Conservation (phyloP, 2,329 filamentous ascomycete species). For the Trichoderma cornu-damae region DNA sequence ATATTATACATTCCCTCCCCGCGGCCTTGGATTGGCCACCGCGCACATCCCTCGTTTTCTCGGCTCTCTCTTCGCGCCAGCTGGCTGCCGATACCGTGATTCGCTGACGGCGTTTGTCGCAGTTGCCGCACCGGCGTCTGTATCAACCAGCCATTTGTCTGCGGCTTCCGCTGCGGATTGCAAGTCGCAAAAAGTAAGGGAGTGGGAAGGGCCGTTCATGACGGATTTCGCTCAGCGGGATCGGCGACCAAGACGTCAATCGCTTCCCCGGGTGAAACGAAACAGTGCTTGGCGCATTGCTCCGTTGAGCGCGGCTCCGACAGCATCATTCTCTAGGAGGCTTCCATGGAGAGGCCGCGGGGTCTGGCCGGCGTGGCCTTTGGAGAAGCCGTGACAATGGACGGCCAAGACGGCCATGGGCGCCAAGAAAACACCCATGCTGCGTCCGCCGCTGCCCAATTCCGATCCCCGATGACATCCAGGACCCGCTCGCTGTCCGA, state of each 20-base stretch:
- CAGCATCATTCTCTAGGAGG: not conserved
- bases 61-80: not conserved
- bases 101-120: not conserved
- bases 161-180: not conserved
- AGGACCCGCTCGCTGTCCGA: slow-evolving; percentile 64
- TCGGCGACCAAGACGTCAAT: not conserved
- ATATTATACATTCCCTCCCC: too few species aligned
- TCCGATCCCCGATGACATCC: slow-evolving; percentile 39
- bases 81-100: not conserved
- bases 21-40: not conserved
- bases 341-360: slow-evolving; percentile 14
- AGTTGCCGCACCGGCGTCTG: not conserved
- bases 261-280: not conserved
- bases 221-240: not conserved
- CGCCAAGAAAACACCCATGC: not conserved
- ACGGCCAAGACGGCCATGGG: slow-evolving; percentile 12
- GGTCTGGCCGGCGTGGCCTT: slow-evolving; percentile 4
- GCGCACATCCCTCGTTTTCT: not conserved
- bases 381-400: slow-evolving; percentile 15
- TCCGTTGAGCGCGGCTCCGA: not conserved
- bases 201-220: not conserved
- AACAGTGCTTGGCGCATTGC: not conserved
- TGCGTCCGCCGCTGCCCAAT: slow-evolving; percentile 20
- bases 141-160: not conserved
- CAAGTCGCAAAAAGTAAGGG: not conserved